Percentiles rank a stretch among this genome's conserved stretches.
phyloP scores from a whole-genome alignment of 139 green algal species.

The Chlamydomonas applanata region DNA sequence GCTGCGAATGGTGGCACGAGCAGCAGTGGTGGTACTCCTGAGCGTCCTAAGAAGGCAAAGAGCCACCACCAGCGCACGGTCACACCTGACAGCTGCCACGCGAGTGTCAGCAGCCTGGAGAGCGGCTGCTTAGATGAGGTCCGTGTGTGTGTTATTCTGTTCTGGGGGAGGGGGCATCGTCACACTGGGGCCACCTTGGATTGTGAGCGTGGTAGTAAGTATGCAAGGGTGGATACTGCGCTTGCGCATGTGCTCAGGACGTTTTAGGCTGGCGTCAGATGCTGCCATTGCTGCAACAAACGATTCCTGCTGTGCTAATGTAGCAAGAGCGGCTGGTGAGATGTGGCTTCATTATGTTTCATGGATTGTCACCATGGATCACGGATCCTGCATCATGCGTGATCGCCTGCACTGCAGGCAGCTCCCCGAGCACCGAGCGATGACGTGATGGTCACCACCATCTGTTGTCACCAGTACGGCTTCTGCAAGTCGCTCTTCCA shows the following conservation, averaged over 20 bases:
- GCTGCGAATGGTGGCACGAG: neutral
- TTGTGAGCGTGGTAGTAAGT: too few species aligned
- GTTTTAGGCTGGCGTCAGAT: too few species aligned
- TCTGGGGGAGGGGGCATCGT: neutral
- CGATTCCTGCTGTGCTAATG: too few species aligned
- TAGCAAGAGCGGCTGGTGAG: too few species aligned
- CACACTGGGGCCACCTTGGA: too few species aligned
- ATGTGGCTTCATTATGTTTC: too few species aligned
- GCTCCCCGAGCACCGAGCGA: neutral
- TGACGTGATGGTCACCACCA: slow-evolving; percentile 35
- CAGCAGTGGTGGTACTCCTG: neutral
- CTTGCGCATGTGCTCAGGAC: too few species aligned
- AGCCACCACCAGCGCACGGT: neutral
- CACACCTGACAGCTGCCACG: slow-evolving; percentile 11
- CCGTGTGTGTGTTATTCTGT: slow-evolving; percentile 15
- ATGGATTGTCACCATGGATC: too few species aligned
- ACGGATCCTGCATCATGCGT: too few species aligned
- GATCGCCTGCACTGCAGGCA: too few species aligned
- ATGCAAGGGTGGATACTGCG: too few species aligned
- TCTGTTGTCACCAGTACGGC: slow-evolving; percentile 13
- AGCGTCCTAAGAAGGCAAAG: neutral
- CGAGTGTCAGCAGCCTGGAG: slow-evolving; percentile 7
- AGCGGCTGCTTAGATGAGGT: slow-evolving; percentile 23
- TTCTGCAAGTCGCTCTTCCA: slow-evolving; percentile 24
- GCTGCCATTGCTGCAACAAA: too few species aligned